Base-by-base conservation (phyloP, 257 asterid species). In the Capsicum rhomboideum region DNA sequence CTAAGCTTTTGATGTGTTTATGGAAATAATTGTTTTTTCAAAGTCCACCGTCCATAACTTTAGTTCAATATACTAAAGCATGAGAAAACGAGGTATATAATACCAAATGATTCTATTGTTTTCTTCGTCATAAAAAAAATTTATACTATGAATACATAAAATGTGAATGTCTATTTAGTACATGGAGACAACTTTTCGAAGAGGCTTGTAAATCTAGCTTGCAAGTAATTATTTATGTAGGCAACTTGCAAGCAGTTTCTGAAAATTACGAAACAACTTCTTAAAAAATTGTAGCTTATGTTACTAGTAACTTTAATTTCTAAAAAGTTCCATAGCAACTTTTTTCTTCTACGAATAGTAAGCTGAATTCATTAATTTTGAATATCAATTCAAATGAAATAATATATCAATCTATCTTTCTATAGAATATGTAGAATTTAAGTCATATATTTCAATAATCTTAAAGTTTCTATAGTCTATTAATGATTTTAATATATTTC, bases 1-100 rank as follows among this genome's bases (percentile, higher is more conserved):
- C 44, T 23, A 56, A 28, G 6, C 49, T 6, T 64, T 82, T 82
- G 28, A 29, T 49, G 40, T 54, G 80, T 29, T 20, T 49, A 1
- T 23, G 26, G 81, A 75, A 16, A 8, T 20, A 26, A 8, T 7
- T 77, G 37, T 69, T 52, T 53, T 72, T 50, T 50, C 3, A 61
- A 72, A 83, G 37, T 83, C 79, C 55, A 53, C 83, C 67, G 40
- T 37, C 72, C 84, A 71, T 37, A 75, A 21, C 59, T 23, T 74
- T 42, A 42, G 54, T 42, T 72, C 6, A 44, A 72, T 44, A 8
- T 44, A 21, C 1, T 72, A n/a, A 8, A 21, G 59, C 59, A 44
- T 23, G 61, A 75, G 20, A 21, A 46, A 23, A 75, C 80, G 40
- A 75, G 59, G 80, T 75, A 12, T 72, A 14, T 64, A 64, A 23